Evolutionary conservation across 768 basidiomycete species (phyloP), one percentile per base, ranked within the genome.

Genomic region (Melanogaster broomeanus): DNA sequence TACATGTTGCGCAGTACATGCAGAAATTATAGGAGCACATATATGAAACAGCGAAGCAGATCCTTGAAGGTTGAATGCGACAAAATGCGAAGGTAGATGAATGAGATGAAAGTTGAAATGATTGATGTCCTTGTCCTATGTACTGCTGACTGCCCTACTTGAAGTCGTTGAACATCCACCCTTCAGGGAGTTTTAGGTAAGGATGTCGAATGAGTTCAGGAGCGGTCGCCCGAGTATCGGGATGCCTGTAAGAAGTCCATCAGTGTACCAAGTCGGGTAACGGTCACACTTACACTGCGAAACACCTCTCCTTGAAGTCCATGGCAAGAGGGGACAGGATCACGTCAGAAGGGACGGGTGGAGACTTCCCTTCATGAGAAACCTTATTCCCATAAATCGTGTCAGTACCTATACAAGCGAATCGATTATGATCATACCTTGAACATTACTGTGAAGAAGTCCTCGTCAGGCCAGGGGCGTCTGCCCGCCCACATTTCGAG

Each of bases 401-500:
- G 22, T 38, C n/a, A 35, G 28, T 3, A 27, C 49, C 12, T 34
- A 27, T 34, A 22, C 16, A 42, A 2, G 12, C 22, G 25, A 13
- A 25, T 4, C 25, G 43, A 43, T 27, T 9, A 22, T 4, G 13
- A 22, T 16, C 78, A 50, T 63, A 93, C 95, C 80, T 95, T 92
- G 71, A 91, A 90, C 87, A 99, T 91, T 52, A 98, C 94, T 2
- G 91, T 87, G 53, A 98, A 81, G 56, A 83, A 83, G 69, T 95
- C 91, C 59, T 95, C 89, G 25, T 90, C 88, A 24, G 78, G 84
- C 97, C 97, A 99, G 3, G 97, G 97, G 40, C 95, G 76, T 64
- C 85, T 82, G n/a, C 97, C 97, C 19, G 91, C 90, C 87, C 93
- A 96, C 97, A 99, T 99, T 70, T 99, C 97, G 57, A 98, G 77